Evolutionary conservation across 1,284 basidiomycete species (phyloP), one percentile per base, ranked within the genome.

Genomic region (Rhodotorula sp.): DNA sequence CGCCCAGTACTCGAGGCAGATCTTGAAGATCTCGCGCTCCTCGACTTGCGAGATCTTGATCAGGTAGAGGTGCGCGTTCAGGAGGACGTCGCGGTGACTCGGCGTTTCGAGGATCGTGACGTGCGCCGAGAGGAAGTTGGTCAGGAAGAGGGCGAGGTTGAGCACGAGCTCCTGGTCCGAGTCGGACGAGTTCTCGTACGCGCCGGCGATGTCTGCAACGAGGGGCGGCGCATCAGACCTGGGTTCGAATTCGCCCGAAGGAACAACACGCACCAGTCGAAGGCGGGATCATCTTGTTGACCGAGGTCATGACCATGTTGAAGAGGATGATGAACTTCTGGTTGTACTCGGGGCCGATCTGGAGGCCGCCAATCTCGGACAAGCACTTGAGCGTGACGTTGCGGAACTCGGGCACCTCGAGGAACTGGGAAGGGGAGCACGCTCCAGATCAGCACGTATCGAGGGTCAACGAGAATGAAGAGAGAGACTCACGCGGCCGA

Each of bases 1-100:
- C 67, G 92, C 84, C 97, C 97, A 99, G 83, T 99, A 99, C 81
- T 99, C 97, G 78, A 99, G 84, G 79, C 95, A 98, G 79, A 99
- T 97, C 84, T 99, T 99, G 89, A 99, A 99, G 73, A 99, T 90
- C 82, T 99, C 97, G 66, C 95, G 89, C 81, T 99, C 97, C 78
- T 98, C 95, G 43, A 99, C 97, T 78, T 95, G 95, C 0, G 93
- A 95, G 60, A 99, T 90, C 83, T 99, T 99, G 81, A 99, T 93
- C 86, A 99, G 92, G 83, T 99, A 99, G 48, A 98, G 84, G 83
- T 99, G 97, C 1, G 95, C 94, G 80, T 97, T 97, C 70, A 97
- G 86, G 31, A 99, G 85, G 1, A 99, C 91, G 79, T 97, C 95
- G 66, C 92, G 91, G 80, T 95, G 93, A 66, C 88, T 84, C 72